Evolutionary conservation across 257 asterid species (phyloP).

Genomic region (Primulina eburnea): DNA sequence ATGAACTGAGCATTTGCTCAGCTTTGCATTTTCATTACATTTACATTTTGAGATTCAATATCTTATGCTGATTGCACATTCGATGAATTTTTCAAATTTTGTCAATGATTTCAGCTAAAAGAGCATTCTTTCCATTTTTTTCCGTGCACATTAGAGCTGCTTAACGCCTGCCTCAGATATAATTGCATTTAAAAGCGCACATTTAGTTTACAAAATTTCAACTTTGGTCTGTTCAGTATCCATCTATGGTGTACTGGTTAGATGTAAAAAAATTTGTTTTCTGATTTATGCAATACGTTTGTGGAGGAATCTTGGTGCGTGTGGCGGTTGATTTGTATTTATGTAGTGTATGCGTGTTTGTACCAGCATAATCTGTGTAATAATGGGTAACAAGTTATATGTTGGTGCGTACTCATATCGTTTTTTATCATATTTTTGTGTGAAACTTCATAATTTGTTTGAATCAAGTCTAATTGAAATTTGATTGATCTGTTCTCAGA

Average conservation of each 20-base stretch:
- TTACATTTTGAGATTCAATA: not conserved
- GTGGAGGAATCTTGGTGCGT: not conserved
- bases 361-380: not conserved
- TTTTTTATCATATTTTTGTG: no score
- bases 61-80: not conserved
- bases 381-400: not conserved
- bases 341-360: not conserved
- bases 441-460: not conserved
- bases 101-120: not conserved
- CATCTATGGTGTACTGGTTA: not conserved
- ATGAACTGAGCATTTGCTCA: not conserved
- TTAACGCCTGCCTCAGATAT: not conserved
- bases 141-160: not conserved
- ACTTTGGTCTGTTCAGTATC: not conserved
- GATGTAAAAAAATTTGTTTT: not conserved
- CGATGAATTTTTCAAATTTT: not conserved
- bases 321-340: not conserved
- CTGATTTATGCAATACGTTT: not conserved
- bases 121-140: not conserved
- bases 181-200: not conserved
- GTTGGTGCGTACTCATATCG: not conserved
- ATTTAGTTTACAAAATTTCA: not conserved
- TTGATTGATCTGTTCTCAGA: slow-evolving; percentile 35
- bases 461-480: not conserved
- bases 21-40: not conserved